Evolutionary conservation across 805 yeast genomes (phyloP).

Genomic region (Myxozyma melibiosi): DNA sequence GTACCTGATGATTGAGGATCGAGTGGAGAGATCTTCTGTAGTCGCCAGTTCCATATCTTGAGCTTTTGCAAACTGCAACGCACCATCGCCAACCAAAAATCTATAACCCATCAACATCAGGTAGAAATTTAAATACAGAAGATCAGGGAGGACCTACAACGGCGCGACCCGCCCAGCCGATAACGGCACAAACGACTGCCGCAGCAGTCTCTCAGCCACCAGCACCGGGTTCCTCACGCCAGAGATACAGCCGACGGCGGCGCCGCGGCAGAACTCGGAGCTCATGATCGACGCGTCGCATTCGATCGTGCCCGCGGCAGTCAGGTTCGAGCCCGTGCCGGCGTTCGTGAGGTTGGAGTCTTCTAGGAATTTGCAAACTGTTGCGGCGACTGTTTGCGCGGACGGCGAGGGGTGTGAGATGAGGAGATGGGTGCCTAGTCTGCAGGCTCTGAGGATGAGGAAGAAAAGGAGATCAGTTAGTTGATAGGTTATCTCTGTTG

Average conservation of each 20-base stretch:
- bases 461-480: too few relatives aligned
- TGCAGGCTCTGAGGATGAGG: slow-evolving; percentile 31
- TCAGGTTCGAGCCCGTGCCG: slow-evolving; percentile 47
- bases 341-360: slow-evolving; percentile 44
- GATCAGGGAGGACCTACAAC: slow-evolving; percentile 19
- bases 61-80: slow-evolving; percentile 37
- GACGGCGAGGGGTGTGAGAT: slow-evolving; percentile 20
- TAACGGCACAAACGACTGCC: slow-evolving; percentile 23
- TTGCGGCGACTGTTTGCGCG: slow-evolving; percentile 33
- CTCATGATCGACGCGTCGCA: slow-evolving; percentile 47
- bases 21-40: slow-evolving; percentile 27
- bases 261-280: slow-evolving; percentile 19
- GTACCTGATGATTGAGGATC: slow-evolving; percentile 23
- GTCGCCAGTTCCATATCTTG: slow-evolving; percentile 24
- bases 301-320: slow-evolving; percentile 42
- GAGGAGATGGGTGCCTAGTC: slow-evolving; percentile 34
- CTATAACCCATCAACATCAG: slow-evolving; percentile 31
- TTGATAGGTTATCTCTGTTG: not conserved
- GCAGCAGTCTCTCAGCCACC: slow-evolving; percentile 35
- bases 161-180: slow-evolving; percentile 32
- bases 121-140: not conserved
- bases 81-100: slow-evolving; percentile 43
- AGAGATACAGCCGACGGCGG: slow-evolving; percentile 43
- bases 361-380: slow-evolving; percentile 42
- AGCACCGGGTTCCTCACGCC: slow-evolving; percentile 40